Evolutionary conservation across 106 monocot genomes (phyloP), one percentile per base, ranked within the genome.

Genomic region (Apostasia ramifera): DNA sequence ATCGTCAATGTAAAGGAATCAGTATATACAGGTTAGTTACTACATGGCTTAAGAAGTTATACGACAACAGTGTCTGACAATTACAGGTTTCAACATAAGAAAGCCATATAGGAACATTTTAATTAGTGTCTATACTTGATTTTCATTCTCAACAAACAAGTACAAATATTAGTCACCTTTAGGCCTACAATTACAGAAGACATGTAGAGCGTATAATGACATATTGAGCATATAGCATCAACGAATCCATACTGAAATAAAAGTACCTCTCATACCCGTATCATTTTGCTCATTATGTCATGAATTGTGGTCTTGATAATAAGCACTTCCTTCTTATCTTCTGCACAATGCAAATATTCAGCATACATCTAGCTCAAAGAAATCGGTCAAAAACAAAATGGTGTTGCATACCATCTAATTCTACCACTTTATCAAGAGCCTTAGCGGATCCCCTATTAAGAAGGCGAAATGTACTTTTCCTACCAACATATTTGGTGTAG

Each of bases 381-480:
- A 38, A 71, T 61, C 14, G 13, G 65, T 52, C 53, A 2, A 81
- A 78, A 71, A 74, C 5, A 47, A 11, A 13, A 5, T 49, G 3
- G 54, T 65, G 51, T 46, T 59, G 47, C 59, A 51, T 85, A 95
- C 95, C 92, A 90, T 98, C 97, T 60, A 98, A 77, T 68, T 98
- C 87, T 61, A 71, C 87, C 74, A 98, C 97, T 90, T 98, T 98
- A 80, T 98, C 92, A 66, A 98, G 87, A 73, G 97, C 92, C 81
- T 98, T 98, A 52, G 97, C 97, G 73, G 97, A 98, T 77, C 97
- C 97, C 87, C 97, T 89, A 73, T 98, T 98, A 51, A 98, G 87
- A 78, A 98, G 92, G 6, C 97, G 92, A 80, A 87, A 98, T 53
- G 89, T 98, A 76, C 92, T 92, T 72, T 92, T 92, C 53, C 61